phyloP scores from a whole-genome alignment of 1,139 yeast genomes.

The Kodamaea plutei region DNA sequence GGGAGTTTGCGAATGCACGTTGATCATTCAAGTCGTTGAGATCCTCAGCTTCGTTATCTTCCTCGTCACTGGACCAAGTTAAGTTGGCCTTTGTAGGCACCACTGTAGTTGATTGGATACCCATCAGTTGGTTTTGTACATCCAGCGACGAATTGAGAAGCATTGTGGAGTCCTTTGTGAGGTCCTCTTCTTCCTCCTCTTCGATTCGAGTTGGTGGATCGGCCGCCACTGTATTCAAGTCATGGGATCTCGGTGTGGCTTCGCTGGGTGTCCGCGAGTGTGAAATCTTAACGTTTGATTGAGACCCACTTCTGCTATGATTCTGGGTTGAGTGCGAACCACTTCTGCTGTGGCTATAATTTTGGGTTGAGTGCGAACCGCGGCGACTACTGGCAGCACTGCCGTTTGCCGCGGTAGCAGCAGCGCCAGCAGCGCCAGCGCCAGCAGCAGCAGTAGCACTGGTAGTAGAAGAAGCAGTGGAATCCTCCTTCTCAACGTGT shows the following conservation, averaged over 20 bases:
- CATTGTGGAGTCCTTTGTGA: constrained; percentile 2
- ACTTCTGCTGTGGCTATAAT: constrained; percentile 1
- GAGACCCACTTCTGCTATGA: neutral
- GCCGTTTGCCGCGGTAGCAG: constrained; percentile 2
- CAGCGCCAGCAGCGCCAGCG: neutral
- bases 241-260: constrained; percentile 2
- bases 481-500: constrained; percentile 22
- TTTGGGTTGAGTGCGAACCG: neutral
- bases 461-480: neutral
- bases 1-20: neutral
- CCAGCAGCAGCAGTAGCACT: neutral
- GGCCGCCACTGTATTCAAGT: neutral
- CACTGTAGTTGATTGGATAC: constrained; percentile 57
- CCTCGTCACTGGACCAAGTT: constrained; percentile 83
- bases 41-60: constrained; percentile 35
- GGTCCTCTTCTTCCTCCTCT: constrained; percentile 6
- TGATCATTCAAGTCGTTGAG: neutral
- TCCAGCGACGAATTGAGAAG: constrained; percentile 11
- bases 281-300: neutral
- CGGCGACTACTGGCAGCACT: neutral
- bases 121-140: constrained; percentile 31
- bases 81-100: constrained; percentile 75
- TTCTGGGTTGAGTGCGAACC: neutral
- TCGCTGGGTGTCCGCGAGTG: constrained; percentile 4
- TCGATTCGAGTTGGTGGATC: constrained; percentile 5